Conservation (phyloP, 2,329 filamentous ascomycete genomes). For the Xylariaceae sp. region DNA sequence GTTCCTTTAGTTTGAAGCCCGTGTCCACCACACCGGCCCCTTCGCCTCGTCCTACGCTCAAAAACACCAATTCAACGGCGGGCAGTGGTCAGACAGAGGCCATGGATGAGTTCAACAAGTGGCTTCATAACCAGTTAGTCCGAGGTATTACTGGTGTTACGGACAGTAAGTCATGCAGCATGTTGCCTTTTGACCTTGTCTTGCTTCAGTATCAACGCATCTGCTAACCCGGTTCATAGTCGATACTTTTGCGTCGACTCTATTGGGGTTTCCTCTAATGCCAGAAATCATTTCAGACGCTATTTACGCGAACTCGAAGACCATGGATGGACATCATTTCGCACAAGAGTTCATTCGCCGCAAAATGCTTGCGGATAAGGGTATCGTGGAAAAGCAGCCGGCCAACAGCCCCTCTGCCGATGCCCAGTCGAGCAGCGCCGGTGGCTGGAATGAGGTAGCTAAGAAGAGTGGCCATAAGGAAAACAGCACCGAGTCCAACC, state of each 20-base stretch:
- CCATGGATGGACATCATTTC: constrained; percentile 91
- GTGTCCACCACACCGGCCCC: constrained; percentile 45
- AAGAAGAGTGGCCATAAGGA: constrained; percentile 78
- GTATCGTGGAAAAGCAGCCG: constrained; percentile 78
- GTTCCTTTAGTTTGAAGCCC: constrained; percentile 52
- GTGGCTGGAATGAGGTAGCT: constrained; percentile 94
- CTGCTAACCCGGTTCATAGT: constrained; percentile 55
- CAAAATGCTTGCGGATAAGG: constrained; percentile 91
- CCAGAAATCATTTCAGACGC: constrained; percentile 85
- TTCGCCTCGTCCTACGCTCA: constrained; percentile 56
- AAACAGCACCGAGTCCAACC: constrained; percentile 49
- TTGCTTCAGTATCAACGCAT: not conserved
- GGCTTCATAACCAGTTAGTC: constrained; percentile 80
- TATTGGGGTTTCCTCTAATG: constrained; percentile 78
- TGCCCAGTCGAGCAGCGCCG: constrained; percentile 51
- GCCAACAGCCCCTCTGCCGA: constrained; percentile 54
- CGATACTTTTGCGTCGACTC: constrained; percentile 78
- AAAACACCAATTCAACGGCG: constrained; percentile 55
- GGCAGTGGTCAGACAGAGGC: constrained; percentile 59
- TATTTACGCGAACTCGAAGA: constrained; percentile 84
- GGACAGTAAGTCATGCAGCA: constrained; percentile 53
- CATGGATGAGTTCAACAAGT: constrained; percentile 92
- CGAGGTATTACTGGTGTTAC: constrained; percentile 67
- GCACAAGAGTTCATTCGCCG: constrained; percentile 93
- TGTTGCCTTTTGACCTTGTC: not conserved